Evolutionary conservation across 2,329 filamentous ascomycete species (phyloP).

Genomic region (Aspergillus sp.): DNA sequence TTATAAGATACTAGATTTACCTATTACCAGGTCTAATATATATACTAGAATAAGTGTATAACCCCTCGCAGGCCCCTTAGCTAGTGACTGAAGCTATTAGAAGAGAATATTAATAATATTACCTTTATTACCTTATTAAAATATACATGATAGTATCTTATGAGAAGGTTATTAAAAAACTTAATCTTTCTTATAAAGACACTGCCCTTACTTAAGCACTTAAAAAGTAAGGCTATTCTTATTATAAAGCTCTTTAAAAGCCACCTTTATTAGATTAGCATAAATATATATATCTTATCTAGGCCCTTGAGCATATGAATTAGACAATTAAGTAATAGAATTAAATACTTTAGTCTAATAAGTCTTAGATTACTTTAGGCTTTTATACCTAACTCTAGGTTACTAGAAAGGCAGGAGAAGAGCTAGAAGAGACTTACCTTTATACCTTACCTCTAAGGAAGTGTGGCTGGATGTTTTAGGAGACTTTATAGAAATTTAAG

Average conservation of each 20-base stretch:
- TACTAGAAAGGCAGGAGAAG: constrained; percentile 6
- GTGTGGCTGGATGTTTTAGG: constrained; percentile 6
- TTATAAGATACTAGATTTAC: constrained; percentile 8
- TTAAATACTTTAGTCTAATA: constrained; percentile 4
- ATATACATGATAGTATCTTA: constrained; percentile 6
- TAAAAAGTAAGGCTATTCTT: constrained; percentile 11
- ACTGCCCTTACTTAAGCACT: constrained; percentile 5
- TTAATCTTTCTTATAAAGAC: constrained; percentile 2
- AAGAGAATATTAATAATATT: constrained; percentile 11
- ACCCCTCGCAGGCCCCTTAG: constrained; percentile 10
- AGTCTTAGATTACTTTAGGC: constrained; percentile 9
- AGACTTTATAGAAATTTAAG: constrained; percentile 1
- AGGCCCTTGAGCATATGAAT: constrained; percentile 6
- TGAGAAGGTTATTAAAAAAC: constrained; percentile 10
- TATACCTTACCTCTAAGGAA: constrained; percentile 1
- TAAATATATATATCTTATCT: constrained; percentile 5
- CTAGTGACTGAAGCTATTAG: constrained; percentile 6
- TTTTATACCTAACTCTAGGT: constrained; percentile 6
- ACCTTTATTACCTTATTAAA: constrained; percentile 12
- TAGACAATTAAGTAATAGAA: constrained; percentile 5
- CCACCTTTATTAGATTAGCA: constrained; percentile 6
- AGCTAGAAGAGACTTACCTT: constrained; percentile 6
- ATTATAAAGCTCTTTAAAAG: constrained; percentile 7
- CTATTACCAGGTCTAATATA: constrained; percentile 12
- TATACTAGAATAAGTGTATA: constrained; percentile 4